Conservation (phyloP, 2,329 filamentous ascomycete genomes). For the Podosphaera fusca region DNA sequence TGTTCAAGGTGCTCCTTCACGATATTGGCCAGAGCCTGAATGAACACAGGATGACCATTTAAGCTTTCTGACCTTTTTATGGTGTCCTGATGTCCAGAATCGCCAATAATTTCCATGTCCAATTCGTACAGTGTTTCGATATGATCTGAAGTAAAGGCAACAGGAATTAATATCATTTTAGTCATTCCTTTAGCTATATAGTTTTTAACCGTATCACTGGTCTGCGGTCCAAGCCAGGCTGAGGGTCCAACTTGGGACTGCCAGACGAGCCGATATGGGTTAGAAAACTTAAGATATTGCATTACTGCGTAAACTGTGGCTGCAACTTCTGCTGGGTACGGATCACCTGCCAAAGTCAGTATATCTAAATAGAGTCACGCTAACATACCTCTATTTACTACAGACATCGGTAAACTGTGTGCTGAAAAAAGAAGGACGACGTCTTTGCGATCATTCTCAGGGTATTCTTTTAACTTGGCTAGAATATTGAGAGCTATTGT, state of each 20-base stretch:
- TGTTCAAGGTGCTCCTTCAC: conserved; percentile 57
- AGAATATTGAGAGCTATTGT: conserved; percentile 87
- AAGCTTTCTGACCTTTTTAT: conserved; percentile 81
- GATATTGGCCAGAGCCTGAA: conserved; percentile 68
- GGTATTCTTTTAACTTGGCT: conserved; percentile 61
- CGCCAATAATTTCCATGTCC: conserved; percentile 83
- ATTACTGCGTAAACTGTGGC: conserved; percentile 96
- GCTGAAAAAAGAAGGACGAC: conserved; percentile 85
- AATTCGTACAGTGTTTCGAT: conserved; percentile 93
- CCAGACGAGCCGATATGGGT: conserved; percentile 89
- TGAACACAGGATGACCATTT: conserved; percentile 80
- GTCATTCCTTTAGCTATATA: conserved; percentile 82
- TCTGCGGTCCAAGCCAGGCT: conserved; percentile 90
- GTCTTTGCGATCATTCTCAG: conserved; percentile 52
- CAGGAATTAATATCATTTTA: conserved; percentile 75
- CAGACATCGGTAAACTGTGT: conserved; percentile 88
- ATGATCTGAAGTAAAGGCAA: conserved; percentile 96
- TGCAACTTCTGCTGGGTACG: conserved; percentile 85
- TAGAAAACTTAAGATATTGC: conserved; percentile 64
- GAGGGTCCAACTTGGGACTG: conserved; percentile 93
- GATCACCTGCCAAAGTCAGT: conserved; percentile 37
- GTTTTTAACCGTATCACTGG: conserved; percentile 62
- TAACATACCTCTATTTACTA: conserved; percentile 61
- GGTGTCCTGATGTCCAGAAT: conserved; percentile 51
- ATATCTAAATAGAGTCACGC: not conserved